Evolutionary conservation across 73 alveolate genomes (phyloP).

Genomic region (Stentor roeselii): DNA sequence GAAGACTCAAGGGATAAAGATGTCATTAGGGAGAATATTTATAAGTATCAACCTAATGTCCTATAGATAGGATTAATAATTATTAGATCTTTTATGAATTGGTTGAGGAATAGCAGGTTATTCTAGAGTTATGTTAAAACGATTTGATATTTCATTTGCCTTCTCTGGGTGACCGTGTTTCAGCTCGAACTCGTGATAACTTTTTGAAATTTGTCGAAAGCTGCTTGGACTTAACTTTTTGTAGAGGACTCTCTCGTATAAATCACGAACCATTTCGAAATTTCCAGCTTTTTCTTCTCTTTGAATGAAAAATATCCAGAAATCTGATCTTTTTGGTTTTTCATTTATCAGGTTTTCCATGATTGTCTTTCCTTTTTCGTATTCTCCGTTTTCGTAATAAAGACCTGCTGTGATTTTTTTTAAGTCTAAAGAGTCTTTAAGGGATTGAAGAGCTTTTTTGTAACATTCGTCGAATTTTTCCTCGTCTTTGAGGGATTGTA

Average conservation of each 20-base stretch:
- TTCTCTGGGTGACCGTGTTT: too few relatives aligned
- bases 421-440: neutral
- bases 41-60: neutral
- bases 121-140: too few relatives aligned
- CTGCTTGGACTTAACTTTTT: neutral
- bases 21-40: neutral
- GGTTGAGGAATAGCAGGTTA: too few relatives aligned
- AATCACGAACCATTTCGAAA: neutral
- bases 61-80: too few relatives aligned
- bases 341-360: neutral
- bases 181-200: too few relatives aligned
- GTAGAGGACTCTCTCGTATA: neutral
- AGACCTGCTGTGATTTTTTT: neutral
- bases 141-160: too few relatives aligned
- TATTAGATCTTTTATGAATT: too few relatives aligned
- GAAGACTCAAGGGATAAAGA: neutral
- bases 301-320: neutral
- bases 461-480: neutral
- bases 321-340: conserved; percentile 9
- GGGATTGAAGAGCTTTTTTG: neutral
- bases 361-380: conserved; percentile 19
- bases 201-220: too few relatives aligned
- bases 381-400: neutral
- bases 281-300: neutral
- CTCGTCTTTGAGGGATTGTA: neutral